Evolutionary conservation across 2,329 filamentous ascomycete species (phyloP), one percentile per base, ranked within the genome.

Genomic region (Colletotrichum phormii): DNA sequence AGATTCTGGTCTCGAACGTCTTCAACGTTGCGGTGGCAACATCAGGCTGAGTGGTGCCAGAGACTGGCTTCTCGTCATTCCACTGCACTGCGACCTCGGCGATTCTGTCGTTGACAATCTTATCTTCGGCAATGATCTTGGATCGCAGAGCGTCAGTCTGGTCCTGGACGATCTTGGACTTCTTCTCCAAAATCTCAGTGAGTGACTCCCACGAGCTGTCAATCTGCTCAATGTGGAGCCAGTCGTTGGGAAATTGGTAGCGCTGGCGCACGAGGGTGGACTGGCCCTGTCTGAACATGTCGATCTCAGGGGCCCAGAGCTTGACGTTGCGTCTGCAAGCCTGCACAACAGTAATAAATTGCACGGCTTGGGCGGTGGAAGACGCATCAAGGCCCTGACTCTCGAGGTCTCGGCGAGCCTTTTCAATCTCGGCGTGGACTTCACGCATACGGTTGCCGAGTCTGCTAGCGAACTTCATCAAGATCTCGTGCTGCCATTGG

Each of bases 291-390:
- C 95, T 92, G 86, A 99, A 99, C 60, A 95, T 93, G 78, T 98
- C 95, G 53, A 99, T 94, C 81, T 99, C 97, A 0, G 96, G 96
- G 7, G 95, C 95, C 97, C 97, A 99, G 4, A 93, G 86, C 82
- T 95, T 96, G 64, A 97, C 95, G 81, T 97, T 97, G 62, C 95
- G 92, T 86, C 97, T 97, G 85, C 95, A 98, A 79, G 94, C 94
- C 84, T 99, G 97, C 5, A 99, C 97, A 66, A 96, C 95, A 0
- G 97, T 99, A 80, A 99, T 99, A 83, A 99, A 99, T 49, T 97
- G 95, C 4, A 99, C 97, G 29, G 97, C 97, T 80, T 98, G 95
- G 0, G 96, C 96, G 5, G 97, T 99, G 1, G 97, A 98, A 5
- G 94, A 96, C 24, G 95, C 95, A 81, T 98, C 96, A 55, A 98